Evolutionary conservation across 495 filamentous ascomycete species (phyloP).

Genomic region (Talaromyces wortmannii): DNA sequence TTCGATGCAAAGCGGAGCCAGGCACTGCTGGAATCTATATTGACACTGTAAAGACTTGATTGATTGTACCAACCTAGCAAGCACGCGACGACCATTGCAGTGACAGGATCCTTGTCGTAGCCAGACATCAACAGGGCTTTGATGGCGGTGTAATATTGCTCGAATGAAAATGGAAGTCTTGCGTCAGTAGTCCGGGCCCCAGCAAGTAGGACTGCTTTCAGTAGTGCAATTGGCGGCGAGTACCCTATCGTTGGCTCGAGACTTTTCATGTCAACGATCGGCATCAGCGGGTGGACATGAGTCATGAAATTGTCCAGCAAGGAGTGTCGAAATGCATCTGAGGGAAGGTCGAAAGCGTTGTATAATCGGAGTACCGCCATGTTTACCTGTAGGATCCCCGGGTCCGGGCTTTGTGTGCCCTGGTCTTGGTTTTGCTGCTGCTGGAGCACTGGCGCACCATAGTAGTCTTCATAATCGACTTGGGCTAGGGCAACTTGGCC

Average conservation of each 20-base stretch:
- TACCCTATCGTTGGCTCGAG: conserved; percentile 12
- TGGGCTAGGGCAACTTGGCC: neutral
- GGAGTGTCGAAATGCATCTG: conserved; percentile 14
- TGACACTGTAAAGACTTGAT: conserved; percentile 17
- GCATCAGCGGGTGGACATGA: conserved; percentile 19
- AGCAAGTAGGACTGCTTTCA: conserved; percentile 18
- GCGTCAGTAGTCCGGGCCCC: conserved; percentile 18
- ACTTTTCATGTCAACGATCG: conserved; percentile 18
- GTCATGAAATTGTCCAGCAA: conserved; percentile 21
- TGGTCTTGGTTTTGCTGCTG: neutral
- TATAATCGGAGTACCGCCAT: conserved; percentile 13
- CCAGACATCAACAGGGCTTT: conserved; percentile 20
- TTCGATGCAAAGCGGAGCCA: conserved; percentile 20
- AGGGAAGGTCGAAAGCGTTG: conserved; percentile 17
- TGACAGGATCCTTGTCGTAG: conserved; percentile 18
- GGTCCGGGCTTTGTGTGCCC: neutral
- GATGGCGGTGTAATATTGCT: conserved; percentile 16
- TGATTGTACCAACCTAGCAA: conserved; percentile 22
- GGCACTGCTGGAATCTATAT: conserved; percentile 19
- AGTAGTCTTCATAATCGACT: neutral
- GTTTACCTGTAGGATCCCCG: neutral
- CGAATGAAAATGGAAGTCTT: conserved; percentile 15
- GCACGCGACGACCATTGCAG: conserved; percentile 17
- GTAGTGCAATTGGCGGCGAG: conserved; percentile 15
- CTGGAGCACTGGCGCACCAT: neutral